phyloP scores from a whole-genome alignment of 768 basidiomycete species.

The Mycena epipterygia region DNA sequence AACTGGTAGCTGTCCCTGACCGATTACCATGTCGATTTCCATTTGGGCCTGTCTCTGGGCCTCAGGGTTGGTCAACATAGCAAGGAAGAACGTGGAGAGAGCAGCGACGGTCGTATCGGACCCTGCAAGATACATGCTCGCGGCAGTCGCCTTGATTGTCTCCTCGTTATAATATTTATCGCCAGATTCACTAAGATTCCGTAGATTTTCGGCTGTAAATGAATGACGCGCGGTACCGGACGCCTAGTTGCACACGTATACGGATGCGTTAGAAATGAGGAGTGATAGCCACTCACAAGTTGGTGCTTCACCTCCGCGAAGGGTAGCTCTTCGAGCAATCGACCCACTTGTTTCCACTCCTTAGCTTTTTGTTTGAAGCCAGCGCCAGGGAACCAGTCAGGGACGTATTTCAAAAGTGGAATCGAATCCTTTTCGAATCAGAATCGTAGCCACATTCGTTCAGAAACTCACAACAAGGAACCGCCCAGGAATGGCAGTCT shows the following conservation, averaged over 20 bases:
- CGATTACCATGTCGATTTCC: slow-evolving; percentile 53
- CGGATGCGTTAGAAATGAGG: not conserved
- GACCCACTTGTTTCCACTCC: slow-evolving; percentile 48
- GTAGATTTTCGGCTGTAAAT: not conserved
- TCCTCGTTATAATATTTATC: not conserved
- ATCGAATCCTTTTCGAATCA: not conserved
- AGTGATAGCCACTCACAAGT: slow-evolving; percentile 45
- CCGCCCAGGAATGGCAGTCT: slow-evolving; percentile 42
- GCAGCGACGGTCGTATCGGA: slow-evolving; percentile 4
- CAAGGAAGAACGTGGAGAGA: slow-evolving; percentile 7
- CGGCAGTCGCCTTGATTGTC: not conserved
- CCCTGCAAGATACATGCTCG: slow-evolving; percentile 15
- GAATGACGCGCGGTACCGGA: not conserved
- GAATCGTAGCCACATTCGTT: not conserved
- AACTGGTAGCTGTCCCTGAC: slow-evolving; percentile 48
- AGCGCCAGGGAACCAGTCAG: slow-evolving; percentile 63
- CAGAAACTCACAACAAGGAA: slow-evolving; percentile 48
- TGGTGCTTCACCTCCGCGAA: slow-evolving; percentile 48
- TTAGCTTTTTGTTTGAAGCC: slow-evolving; percentile 58
- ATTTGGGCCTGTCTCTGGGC: slow-evolving; percentile 51
- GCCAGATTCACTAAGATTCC: not conserved
- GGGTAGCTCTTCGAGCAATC: slow-evolving; percentile 52
- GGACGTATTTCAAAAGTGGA: slow-evolving; percentile 54
- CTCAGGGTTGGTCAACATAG: slow-evolving; percentile 52
- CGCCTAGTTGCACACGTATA: not conserved